Evolutionary conservation across 2,329 filamentous ascomycete genomes (phyloP).

Genomic region (Fusarium ramigenum): DNA sequence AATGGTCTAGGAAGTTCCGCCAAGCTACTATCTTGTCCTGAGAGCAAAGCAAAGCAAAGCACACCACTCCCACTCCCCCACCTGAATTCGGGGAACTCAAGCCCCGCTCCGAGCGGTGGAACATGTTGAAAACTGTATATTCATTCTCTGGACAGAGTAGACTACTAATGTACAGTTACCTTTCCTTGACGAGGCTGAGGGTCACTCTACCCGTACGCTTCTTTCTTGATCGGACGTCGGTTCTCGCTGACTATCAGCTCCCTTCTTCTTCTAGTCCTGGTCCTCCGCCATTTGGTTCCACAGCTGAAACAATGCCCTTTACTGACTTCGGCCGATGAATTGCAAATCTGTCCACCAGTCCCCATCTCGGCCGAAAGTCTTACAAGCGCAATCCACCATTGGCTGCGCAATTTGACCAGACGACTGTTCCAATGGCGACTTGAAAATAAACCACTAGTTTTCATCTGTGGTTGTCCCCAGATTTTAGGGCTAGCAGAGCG

Average conservation of each 20-base stretch:
- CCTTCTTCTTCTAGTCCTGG: slow-evolving; percentile 34
- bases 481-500: slow-evolving; percentile 33
- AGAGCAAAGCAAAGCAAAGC: background rate
- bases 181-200: background rate
- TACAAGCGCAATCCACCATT: slow-evolving; percentile 11
- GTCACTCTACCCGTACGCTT: background rate
- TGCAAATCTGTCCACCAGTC: background rate
- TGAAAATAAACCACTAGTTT: slow-evolving; percentile 14
- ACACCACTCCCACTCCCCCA: slow-evolving; percentile 1
- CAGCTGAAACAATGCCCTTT: slow-evolving; percentile 23
- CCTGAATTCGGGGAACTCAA: slow-evolving; percentile 29
- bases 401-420: slow-evolving; percentile 8
- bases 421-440: slow-evolving; percentile 2
- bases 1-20: background rate
- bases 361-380: slow-evolving; percentile 33
- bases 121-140: slow-evolving; percentile 7
- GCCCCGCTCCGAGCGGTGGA: slow-evolving; percentile 30
- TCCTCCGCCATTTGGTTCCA: slow-evolving; percentile 25
- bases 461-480: slow-evolving; percentile 29
- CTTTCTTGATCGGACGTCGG: background rate
- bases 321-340: slow-evolving; percentile 24
- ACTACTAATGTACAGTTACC: background rate
- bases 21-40: slow-evolving; percentile 3
- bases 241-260: slow-evolving; percentile 15
- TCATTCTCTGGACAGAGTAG: background rate